Percentiles rank a stretch among this genome's conserved stretches.
Conservation (phyloP, 208 protist genomes). For the Acanthamoeba lenticulata region DNA sequence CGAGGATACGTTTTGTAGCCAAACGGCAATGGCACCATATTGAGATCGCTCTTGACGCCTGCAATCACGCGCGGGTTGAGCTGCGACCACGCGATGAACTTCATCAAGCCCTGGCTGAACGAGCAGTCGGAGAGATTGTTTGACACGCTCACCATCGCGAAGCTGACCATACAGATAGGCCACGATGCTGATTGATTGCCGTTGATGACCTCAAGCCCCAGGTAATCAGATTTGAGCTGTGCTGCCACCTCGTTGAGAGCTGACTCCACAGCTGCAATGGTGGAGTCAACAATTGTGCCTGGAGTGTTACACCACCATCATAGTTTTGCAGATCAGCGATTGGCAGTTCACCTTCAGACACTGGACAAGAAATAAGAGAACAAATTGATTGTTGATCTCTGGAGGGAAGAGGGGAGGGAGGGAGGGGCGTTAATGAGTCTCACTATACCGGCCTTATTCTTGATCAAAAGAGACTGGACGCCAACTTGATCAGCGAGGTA, state of each 20-base stretch:
- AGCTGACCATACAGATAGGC: background rate
- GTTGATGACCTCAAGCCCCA: background rate
- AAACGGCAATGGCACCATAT: background rate
- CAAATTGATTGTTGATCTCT: too few species aligned
- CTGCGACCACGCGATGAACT: constrained; percentile 32
- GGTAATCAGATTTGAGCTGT: background rate
- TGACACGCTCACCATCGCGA: background rate
- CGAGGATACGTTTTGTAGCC: background rate
- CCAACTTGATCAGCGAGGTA: background rate
- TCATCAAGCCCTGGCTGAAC: background rate
- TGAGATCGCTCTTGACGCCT: background rate
- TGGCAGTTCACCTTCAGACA: too few species aligned
- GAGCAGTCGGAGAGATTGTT: background rate
- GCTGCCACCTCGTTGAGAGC: background rate
- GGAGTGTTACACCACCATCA: background rate
- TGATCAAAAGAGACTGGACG: background rate
- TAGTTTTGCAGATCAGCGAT: background rate
- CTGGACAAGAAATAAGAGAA: too few species aligned
- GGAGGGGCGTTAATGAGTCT: too few species aligned
- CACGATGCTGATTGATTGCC: background rate
- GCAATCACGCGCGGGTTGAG: background rate
- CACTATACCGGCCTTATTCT: background rate
- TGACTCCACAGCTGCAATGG: background rate
- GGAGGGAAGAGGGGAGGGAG: too few species aligned
- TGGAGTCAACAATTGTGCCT: background rate